Percentiles rank a stretch among this genome's conserved stretches.
Conservation (phyloP, 768 basidiomycete species). For the Auricularia cornea region DNA sequence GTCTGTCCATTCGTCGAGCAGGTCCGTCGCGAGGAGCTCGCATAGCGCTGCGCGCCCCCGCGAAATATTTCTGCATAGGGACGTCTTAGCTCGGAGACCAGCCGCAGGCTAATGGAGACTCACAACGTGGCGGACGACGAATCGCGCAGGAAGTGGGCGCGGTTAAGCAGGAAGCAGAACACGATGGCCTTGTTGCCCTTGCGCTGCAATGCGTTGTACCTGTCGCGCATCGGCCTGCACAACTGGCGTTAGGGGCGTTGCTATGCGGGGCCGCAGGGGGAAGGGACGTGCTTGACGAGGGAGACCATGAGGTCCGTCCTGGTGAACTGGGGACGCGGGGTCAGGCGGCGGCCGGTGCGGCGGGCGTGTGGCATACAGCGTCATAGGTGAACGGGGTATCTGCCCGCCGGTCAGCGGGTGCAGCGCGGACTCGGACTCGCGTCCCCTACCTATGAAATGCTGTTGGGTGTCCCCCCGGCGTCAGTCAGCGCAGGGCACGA, state of each 20-base stretch:
- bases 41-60: constrained; percentile 73
- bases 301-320: constrained; percentile 88
- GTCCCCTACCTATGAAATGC: constrained; percentile 60
- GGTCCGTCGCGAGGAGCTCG: constrained; percentile 79
- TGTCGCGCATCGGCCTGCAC: constrained; percentile 70
- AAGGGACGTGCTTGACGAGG: constrained; percentile 40
- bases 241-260: not conserved
- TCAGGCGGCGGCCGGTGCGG: constrained; percentile 2
- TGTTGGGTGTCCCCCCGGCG: constrained; percentile 20
- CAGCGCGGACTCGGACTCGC: constrained; percentile 4
- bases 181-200: constrained; percentile 74
- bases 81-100: not conserved
- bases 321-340: constrained; percentile 41
- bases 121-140: constrained; percentile 54
- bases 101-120: not conserved
- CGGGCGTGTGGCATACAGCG: constrained; percentile 41
- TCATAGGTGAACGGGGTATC: constrained; percentile 82
- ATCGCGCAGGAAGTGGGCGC: constrained; percentile 77
- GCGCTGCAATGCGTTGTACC: constrained; percentile 66
- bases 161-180: constrained; percentile 83
- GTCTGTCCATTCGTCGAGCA: constrained; percentile 62
- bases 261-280: not conserved
- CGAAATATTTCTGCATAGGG: constrained; percentile 45
- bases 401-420: constrained; percentile 18
- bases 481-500: not conserved